Base-by-base conservation (phyloP, 2,329 filamentous ascomycete species). In the Pseudogymnoascus sp. region DNA sequence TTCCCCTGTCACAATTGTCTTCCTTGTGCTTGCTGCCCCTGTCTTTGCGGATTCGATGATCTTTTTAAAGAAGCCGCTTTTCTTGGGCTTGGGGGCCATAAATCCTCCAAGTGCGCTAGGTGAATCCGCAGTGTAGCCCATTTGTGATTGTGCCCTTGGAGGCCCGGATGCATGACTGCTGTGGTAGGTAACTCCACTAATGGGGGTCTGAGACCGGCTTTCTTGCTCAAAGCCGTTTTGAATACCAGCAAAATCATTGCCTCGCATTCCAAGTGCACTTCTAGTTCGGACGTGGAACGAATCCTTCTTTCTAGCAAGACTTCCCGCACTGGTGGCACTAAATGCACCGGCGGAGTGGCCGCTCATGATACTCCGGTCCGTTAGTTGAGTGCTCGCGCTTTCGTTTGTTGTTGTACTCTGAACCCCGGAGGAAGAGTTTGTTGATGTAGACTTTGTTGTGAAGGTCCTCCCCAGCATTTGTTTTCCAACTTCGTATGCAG, bases 21-120 rank as follows among this genome's bases (percentile, higher is more conserved):
- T 59, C 65, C 93, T 85, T 60, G 90, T 91, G 71, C 87, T 96
- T 1, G 93, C 93, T 35, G 95, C 92, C 33, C 92, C 91, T 0
- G 93, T 97, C 77, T 96, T 97, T 13, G 92, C 93, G 2, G 90
- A 91, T 67, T 96, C 92, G 31, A 97, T 85, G 68, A 97, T 93
- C 71, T 96, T 95, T 74, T 93, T 94, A 80, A 97, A 94, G 70
- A 97, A 96, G 58, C 91, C 93, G 65, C 87, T 87, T 73, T 91
- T 94, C 65, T 90, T 91, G 1, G 86, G 80, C 74, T 92, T 89
- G 0, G 92, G 92, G 64, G 81, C 78, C 5, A 86, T 80, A 7
- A 97, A 81, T 0, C 93, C 92, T 40, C 93, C 93, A 5, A 97
- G 80, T 0, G 88, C 83, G 39, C 86, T 82, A 18, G 83, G 81